Conservation (phyloP, 345 rosid genomes). For the Citrus unshiu region DNA sequence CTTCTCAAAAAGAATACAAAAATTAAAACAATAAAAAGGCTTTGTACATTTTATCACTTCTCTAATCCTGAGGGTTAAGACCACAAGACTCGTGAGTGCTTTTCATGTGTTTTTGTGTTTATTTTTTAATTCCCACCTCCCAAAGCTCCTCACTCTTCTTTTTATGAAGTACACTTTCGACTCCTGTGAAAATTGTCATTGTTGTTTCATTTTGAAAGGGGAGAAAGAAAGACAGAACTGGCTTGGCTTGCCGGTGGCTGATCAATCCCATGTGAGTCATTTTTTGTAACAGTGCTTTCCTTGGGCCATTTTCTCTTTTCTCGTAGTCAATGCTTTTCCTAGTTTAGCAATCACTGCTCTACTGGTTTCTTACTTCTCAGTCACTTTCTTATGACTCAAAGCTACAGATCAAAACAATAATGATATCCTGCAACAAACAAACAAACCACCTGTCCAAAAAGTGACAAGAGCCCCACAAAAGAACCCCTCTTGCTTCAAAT, state of each 20-base stretch:
- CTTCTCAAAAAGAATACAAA: neutral
- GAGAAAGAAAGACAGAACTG: neutral
- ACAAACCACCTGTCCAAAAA: neutral
- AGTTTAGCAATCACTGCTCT: conserved; percentile 19
- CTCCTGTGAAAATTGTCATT: conserved; percentile 1
- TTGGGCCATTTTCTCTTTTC: neutral
- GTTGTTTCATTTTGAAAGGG: conserved; percentile 14
- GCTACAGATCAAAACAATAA: conserved; percentile 14
- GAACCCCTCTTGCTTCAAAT: neutral
- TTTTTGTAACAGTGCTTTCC: neutral
- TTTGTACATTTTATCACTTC: neutral
- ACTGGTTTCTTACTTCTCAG: conserved; percentile 14
- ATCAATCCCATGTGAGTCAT: conserved; percentile 13
- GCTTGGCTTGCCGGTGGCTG: neutral
- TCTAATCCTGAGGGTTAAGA: neutral
- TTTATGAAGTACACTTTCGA: conserved; percentile 25
- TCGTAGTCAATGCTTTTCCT: conserved; percentile 22
- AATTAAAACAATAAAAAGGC: neutral
- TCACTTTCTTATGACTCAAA: conserved; percentile 25
- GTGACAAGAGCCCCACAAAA: neutral
- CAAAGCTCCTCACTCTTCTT: conserved; percentile 21
- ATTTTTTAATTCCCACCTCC: conserved; percentile 11
- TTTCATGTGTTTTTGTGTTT: neutral
- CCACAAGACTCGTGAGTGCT: neutral
- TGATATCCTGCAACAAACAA: neutral